phyloP scores from a whole-genome alignment of 2,329 filamentous ascomycete species.

The Sporothrix brasiliensis region DNA sequence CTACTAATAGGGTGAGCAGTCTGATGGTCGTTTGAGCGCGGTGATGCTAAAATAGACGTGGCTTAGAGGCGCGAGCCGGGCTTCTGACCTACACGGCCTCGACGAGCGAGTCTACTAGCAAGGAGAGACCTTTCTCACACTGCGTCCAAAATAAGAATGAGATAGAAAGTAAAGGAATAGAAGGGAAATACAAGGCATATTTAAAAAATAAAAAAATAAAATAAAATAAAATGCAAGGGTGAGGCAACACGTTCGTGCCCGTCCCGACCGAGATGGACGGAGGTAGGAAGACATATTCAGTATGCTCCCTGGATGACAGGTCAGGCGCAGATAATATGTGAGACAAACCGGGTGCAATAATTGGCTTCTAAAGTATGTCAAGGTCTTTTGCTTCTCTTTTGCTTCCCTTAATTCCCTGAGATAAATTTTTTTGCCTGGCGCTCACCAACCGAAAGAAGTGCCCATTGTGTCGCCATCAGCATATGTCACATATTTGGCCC shows the following conservation, averaged over 20 bases:
- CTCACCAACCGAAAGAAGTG: neutral
- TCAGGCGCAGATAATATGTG: neutral
- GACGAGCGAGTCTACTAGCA: neutral
- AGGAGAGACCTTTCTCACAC: no score
- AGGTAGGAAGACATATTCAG: no score
- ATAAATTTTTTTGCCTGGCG: no score
- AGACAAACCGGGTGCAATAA: neutral
- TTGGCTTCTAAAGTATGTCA: neutral
- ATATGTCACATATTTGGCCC: no score
- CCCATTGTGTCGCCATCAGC: no score
- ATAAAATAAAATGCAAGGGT: neutral
- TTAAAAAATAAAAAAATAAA: neutral
- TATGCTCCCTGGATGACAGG: neutral
- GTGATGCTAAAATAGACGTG: conserved; percentile 12
- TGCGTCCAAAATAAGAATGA: no score
- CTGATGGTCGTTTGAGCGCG: neutral
- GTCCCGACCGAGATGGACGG: neutral
- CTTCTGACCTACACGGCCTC: neutral
- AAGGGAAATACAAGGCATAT: neutral
- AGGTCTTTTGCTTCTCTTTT: no score
- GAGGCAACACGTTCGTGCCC: conserved; percentile 1
- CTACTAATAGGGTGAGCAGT: no score
- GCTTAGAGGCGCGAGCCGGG: neutral
- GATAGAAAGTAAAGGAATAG: neutral
- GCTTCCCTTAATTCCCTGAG: no score